Conservation (phyloP, 352 stramenopile genomes). For the Aphanomyces cochlioides region DNA sequence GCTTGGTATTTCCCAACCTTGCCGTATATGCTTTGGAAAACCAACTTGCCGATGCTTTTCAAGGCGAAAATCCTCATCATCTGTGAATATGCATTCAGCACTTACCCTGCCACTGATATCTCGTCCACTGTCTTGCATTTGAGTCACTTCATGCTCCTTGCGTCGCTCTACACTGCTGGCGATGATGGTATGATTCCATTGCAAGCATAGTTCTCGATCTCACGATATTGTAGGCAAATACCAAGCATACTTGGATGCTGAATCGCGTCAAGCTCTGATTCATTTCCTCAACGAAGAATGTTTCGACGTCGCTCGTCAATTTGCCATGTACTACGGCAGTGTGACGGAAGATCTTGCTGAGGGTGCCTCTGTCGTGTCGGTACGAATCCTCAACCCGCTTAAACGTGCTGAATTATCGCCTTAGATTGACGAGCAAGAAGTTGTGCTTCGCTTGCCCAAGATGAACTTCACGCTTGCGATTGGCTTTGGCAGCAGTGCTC, state of each 20-base stretch:
- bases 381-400: neutral
- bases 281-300: constrained; percentile 69
- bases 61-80: constrained; percentile 77
- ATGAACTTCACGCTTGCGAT: constrained; percentile 81
- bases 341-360: constrained; percentile 70
- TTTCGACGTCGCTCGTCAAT: constrained; percentile 68
- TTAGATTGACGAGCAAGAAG: constrained; percentile 72
- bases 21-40: constrained; percentile 92
- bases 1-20: constrained; percentile 95
- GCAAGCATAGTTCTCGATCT: constrained; percentile 29
- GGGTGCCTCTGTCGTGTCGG: constrained; percentile 51
- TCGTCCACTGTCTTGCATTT: constrained; percentile 92
- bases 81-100: constrained; percentile 93
- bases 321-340: constrained; percentile 81
- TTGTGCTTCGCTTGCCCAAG: constrained; percentile 70
- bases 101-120: constrained; percentile 89
- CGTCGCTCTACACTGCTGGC: constrained; percentile 24
- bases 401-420: neutral
- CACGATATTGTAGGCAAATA: constrained; percentile 60
- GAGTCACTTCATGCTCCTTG: constrained; percentile 82
- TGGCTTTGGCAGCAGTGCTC: constrained; percentile 72
- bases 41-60: constrained; percentile 75
- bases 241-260: constrained; percentile 73
- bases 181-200: constrained; percentile 15
- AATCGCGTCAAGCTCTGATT: constrained; percentile 60